Evolutionary conservation across 1,284 basidiomycete genomes (phyloP).

Genomic region (Malassezia obtusa): DNA sequence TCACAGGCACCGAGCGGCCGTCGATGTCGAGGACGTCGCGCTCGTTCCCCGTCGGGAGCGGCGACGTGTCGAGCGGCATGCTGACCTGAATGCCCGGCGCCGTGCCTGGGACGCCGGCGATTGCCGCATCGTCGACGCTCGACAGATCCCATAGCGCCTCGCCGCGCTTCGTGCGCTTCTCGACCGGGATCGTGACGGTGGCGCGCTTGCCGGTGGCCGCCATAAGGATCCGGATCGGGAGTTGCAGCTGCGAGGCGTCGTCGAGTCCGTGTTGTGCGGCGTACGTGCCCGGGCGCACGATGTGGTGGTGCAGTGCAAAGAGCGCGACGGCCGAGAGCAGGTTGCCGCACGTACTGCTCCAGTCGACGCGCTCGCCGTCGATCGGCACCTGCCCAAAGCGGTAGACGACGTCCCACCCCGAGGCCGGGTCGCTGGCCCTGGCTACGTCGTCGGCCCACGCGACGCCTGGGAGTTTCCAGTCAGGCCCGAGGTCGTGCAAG

Average conservation of each 20-base stretch:
- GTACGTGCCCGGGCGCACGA: neutral
- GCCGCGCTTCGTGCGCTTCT: neutral
- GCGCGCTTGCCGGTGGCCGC: conserved; percentile 32
- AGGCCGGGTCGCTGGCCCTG: conserved; percentile 8
- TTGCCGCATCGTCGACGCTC: conserved; percentile 21
- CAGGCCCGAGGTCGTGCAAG: neutral
- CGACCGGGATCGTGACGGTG: conserved; percentile 28
- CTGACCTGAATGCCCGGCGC: conserved; percentile 33
- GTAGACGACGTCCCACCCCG: conserved; percentile 39
- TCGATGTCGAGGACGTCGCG: conserved; percentile 21
- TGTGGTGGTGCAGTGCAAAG: conserved; percentile 23
- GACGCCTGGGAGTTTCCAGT: conserved; percentile 21
- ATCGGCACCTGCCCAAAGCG: conserved; percentile 46
- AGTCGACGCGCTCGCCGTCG: conserved; percentile 27
- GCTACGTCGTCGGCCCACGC: conserved; percentile 24
- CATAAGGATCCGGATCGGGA: conserved; percentile 26
- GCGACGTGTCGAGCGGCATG: conserved; percentile 23
- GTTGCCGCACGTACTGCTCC: conserved; percentile 44
- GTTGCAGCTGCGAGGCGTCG: conserved; percentile 6
- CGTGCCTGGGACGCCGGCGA: conserved; percentile 42
- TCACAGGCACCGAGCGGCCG: conserved; percentile 19
- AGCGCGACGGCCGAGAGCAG: conserved; percentile 39
- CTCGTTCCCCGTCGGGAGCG: conserved; percentile 26
- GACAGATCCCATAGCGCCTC: conserved; percentile 20
- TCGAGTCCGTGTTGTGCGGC: conserved; percentile 5